Base-by-base conservation (phyloP, 1,284 basidiomycete genomes). In the Vanrija humicola region DNA sequence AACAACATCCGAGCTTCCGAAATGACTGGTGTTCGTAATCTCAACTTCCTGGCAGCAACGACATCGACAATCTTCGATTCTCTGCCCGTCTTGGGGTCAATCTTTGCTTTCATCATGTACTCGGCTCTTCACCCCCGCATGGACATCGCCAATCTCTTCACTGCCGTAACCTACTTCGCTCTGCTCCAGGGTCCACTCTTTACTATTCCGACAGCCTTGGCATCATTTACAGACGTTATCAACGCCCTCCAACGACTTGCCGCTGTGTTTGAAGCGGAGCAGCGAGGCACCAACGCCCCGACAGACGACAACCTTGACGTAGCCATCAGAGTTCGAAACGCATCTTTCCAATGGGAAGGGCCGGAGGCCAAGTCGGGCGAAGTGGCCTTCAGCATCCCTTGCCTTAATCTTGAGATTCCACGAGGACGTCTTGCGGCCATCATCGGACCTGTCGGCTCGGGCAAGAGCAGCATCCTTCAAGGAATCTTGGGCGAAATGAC, bases 101-200 rank as follows among this genome's bases (percentile, higher is more conserved):
- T 55, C 16, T 46, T 55, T 18, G 43, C 87, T 3, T 89, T 91
- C 70, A 83, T 90, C 66, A 86, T 86, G 0, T 90, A 89, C 74
- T 85, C 12, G 83, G 79, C 26, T 84, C 85, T 3, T 84, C 89
- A 68, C 28, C 38, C 43, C 1, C 64, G 79, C 3, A 81, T 90
- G 39, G 82, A 85, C 62, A 77, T 87, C 7, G 85, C 86, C 3
- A 80, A 82, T 62, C 86, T 90, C 58, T 91, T 91, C 74, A 82
- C 82, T 16, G 84, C 84, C 14, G 73, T 92, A 14, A 84, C 87
- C 58, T 80, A 86, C 56, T 89, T 90, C 80, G 86, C 87, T 64
- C 83, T 15, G 1, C 15, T 40, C 6, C 38, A 18, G 38, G 38
- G 38, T 6, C 38, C 38, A 2, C 38, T 40, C 38, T 16, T 14